Conservation (phyloP, 768 basidiomycete genomes). For the Amanita phalloides region DNA sequence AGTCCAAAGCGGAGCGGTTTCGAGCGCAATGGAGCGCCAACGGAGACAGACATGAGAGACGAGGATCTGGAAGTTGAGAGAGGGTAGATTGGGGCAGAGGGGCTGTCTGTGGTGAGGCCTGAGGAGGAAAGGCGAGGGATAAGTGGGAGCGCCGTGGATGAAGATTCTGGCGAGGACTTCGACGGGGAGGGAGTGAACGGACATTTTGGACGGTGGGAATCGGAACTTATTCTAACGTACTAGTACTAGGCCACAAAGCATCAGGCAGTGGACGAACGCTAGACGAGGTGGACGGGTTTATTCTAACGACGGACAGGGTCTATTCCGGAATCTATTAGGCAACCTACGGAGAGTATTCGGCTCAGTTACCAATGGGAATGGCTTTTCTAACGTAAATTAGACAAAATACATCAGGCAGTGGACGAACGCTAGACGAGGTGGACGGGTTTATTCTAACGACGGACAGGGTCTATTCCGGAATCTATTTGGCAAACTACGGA, state of each 20-base stretch:
- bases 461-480: too few species aligned
- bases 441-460: too few species aligned
- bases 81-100: slow-evolving; percentile 13
- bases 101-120: slow-evolving; percentile 33
- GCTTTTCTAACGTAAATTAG: slow-evolving; percentile 21
- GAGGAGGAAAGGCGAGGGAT: slow-evolving; percentile 40
- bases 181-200: slow-evolving; percentile 39
- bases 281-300: too few species aligned
- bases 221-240: neutral
- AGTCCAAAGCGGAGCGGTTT: slow-evolving; percentile 42
- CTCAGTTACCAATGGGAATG: too few species aligned
- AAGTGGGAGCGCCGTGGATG: slow-evolving; percentile 34
- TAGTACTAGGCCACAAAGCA: too few species aligned
- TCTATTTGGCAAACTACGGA: too few species aligned
- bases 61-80: slow-evolving; percentile 39
- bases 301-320: too few species aligned
- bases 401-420: slow-evolving; percentile 71
- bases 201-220: slow-evolving; percentile 9
- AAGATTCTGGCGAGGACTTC: slow-evolving; percentile 52
- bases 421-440: too few species aligned
- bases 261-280: too few species aligned
- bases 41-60: slow-evolving; percentile 48
- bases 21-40: slow-evolving; percentile 46
- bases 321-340: too few species aligned
- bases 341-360: too few species aligned